These are phyloP conservation scores for Kregervanrija fluxuum DNA, from an alignment of 805 yeast species.

Conservation along the genomic window DNA sequence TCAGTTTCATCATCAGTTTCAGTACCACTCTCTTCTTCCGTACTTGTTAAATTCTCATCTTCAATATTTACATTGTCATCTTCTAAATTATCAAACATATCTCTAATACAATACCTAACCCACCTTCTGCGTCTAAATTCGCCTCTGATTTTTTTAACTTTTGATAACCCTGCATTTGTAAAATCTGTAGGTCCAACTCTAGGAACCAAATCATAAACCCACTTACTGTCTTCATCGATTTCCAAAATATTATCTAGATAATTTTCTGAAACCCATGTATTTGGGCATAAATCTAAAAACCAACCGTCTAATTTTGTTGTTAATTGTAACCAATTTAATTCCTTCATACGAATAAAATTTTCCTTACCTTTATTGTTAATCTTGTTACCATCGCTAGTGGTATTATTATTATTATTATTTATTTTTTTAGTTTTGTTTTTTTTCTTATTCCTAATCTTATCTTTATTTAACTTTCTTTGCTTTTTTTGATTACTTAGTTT, in stretches of 20 bases:
- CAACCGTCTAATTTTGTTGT: slow-evolving; percentile 34
- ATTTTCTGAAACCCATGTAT: slow-evolving; percentile 52
- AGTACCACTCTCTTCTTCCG: neutral
- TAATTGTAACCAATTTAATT: too few relatives aligned
- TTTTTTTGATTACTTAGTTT: slow-evolving; percentile 1
- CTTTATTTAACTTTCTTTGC: neutral
- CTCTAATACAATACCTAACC: slow-evolving; percentile 39
- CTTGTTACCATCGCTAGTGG: too few relatives aligned
- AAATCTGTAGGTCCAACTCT: slow-evolving; percentile 13
- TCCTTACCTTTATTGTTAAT: too few relatives aligned
- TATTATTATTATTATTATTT: too few relatives aligned
- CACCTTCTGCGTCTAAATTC: slow-evolving; percentile 60
- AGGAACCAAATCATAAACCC: slow-evolving; percentile 65
- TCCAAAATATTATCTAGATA: slow-evolving; percentile 44
- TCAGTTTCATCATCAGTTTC: slow-evolving; percentile 9
- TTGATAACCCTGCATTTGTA: slow-evolving; percentile 18
- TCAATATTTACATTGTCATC: neutral
- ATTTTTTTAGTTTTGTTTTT: too few relatives aligned
- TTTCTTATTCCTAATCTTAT: too few relatives aligned
- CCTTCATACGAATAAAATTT: too few relatives aligned
- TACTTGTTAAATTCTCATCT: neutral
- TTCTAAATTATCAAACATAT: slow-evolving; percentile 16
- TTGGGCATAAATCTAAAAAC: slow-evolving; percentile 60
- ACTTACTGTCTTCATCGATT: slow-evolving; percentile 69
- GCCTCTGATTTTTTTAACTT: slow-evolving; percentile 27